Evolutionary conservation across 2,329 filamentous ascomycete species (phyloP).

Genomic region (Apiospora sp.): DNA sequence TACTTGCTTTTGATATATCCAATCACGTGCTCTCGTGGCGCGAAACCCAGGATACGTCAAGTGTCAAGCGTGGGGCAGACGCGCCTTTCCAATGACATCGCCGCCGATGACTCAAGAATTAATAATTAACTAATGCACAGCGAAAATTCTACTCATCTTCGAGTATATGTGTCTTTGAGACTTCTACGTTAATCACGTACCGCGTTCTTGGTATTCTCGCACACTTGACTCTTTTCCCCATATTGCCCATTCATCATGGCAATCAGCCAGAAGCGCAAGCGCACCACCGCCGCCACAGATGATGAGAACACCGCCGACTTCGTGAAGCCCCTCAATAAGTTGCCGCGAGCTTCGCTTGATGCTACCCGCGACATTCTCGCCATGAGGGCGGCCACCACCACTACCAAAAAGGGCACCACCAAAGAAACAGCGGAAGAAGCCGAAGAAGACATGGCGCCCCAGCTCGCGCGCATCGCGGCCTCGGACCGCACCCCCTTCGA

Average conservation of each 20-base stretch:
- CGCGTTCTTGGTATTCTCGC: too few relatives aligned
- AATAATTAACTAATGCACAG: background rate
- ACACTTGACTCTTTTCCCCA: background rate
- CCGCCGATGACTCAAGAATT: slow-evolving; percentile 15
- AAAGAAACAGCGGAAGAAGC: too few relatives aligned
- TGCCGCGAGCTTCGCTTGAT: slow-evolving; percentile 19
- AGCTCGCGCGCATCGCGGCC: slow-evolving; percentile 54
- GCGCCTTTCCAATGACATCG: slow-evolving; percentile 35
- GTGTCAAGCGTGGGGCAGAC: slow-evolving; percentile 29
- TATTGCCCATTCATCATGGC: slow-evolving; percentile 32
- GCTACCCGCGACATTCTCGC: slow-evolving; percentile 25
- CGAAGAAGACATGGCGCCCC: slow-evolving; percentile 43
- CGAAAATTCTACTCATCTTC: slow-evolving; percentile 21
- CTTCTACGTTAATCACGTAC: too few relatives aligned
- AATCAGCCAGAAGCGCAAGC: slow-evolving; percentile 39
- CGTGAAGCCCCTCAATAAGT: background rate
- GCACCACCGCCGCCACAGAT: slow-evolving; percentile 24
- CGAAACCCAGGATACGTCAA: slow-evolving; percentile 27
- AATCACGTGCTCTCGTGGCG: slow-evolving; percentile 35
- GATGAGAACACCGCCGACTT: background rate
- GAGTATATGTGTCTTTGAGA: background rate
- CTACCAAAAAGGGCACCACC: background rate
- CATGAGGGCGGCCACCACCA: slow-evolving; percentile 19
- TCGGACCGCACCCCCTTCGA: slow-evolving; percentile 61
- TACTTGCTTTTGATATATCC: background rate